Base-by-base conservation (phyloP, 1,284 basidiomycete genomes). In the Neotropicomus parvogracilis region DNA sequence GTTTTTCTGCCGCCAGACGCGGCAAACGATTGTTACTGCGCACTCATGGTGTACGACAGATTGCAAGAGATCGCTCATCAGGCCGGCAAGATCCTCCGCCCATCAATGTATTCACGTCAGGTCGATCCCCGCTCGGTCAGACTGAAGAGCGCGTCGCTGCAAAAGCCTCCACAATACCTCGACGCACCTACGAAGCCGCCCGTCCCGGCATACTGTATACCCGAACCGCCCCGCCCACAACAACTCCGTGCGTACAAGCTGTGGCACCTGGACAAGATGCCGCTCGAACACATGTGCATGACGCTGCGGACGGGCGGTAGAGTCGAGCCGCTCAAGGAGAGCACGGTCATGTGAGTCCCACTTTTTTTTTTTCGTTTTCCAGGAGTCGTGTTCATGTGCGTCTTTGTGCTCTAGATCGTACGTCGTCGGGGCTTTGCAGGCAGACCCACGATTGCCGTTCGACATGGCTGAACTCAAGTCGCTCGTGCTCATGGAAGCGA, bases 1-100 rank as follows among this genome's bases (percentile, higher is more conserved):
- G 0, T 14, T 31, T 31, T 31, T 29, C 11, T 35, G 17, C 29
- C 9, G 16, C 5, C 8, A 82, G 80, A 83, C 53, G 80, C 81
- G 1, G 80, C 81, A 0, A 83, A 83, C 52, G 81, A 83, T 54
- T 79, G 73, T 38, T 75, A 83, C 55, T 75, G 73, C 42, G 72
- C 72, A 1, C 54, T 82, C 16, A 68, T 74, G 58, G 73, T 80
- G 16, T 78, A 78, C 55, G 65, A 70, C 12, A 62, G 57, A 33
- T 55, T 83, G 14, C 48, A 70, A 9, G 60, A 60, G 2, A 65
- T 78, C 3, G 75, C 77, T 0, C 49, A 53, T 9, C 49, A 58
- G 8, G 50, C 58, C 5, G 57, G 55, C 20, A 54, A 58, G 16
- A 46, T 48, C n/a, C 54, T 78, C n/a, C 49, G 56, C 3, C 48